Conservation (phyloP, 345 rosid genomes). For the Aquilaria sinensis region DNA sequence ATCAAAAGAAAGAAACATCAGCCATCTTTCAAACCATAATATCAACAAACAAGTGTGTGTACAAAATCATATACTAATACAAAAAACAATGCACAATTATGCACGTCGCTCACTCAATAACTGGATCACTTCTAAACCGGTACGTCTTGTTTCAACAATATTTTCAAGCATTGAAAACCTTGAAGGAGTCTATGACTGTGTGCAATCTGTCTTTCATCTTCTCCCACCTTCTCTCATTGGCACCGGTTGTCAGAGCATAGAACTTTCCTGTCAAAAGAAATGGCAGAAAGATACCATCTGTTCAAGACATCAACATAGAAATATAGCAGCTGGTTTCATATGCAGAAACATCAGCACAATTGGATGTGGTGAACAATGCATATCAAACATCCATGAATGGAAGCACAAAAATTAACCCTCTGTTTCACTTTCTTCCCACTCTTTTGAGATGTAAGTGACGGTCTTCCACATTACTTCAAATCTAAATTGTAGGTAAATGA, state of each 20-base stretch:
- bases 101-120: slow-evolving; percentile 14
- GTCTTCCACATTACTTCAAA: too few relatives aligned
- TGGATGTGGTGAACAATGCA: neutral
- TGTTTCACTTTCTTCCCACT: too few relatives aligned
- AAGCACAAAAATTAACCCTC: neutral
- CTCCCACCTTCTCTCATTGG: slow-evolving; percentile 87
- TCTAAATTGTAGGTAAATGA: too few relatives aligned
- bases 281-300: neutral
- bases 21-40: too few relatives aligned
- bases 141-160: neutral
- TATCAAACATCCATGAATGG: neutral
- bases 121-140: neutral
- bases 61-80: too few relatives aligned
- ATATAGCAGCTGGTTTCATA: neutral
- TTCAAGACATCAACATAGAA: neutral
- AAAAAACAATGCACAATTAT: neutral
- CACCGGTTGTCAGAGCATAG: slow-evolving; percentile 79
- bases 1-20: too few relatives aligned
- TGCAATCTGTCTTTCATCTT: slow-evolving; percentile 85
- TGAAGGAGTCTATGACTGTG: slow-evolving; percentile 70
- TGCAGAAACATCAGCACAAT: neutral
- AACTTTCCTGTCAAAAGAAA: slow-evolving; percentile 53
- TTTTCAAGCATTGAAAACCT: slow-evolving; percentile 42
- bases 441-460: too few relatives aligned
- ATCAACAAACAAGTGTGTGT: too few relatives aligned